Evolutionary conservation across 2,329 filamentous ascomycete species (phyloP).

Genomic region (Arthrobotrys sphaeroides): DNA sequence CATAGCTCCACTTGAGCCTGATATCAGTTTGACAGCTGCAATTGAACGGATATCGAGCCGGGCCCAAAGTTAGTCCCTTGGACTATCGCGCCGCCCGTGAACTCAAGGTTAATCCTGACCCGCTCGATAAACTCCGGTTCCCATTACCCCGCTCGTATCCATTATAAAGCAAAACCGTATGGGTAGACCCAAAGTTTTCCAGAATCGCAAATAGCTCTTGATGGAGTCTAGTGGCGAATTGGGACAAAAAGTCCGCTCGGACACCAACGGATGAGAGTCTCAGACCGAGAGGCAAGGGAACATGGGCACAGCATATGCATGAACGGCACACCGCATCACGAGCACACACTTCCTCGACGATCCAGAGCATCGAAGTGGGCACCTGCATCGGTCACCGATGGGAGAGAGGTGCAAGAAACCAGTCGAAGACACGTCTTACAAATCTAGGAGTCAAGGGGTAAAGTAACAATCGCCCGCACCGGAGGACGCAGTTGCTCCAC

Average conservation of each 20-base stretch:
- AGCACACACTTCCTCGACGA: not conserved
- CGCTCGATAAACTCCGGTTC: not conserved
- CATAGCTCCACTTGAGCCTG: not conserved
- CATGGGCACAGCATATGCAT: conserved; percentile 27
- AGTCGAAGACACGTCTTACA: conserved; percentile 25
- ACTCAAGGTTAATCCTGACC: not conserved
- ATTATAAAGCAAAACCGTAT: not conserved
- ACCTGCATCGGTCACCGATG: conserved; percentile 30
- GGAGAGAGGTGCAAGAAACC: not conserved
- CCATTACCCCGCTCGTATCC: not conserved
- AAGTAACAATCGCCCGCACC: not conserved
- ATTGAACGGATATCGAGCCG: not conserved
- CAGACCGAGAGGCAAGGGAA: not conserved
- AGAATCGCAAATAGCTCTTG: not conserved
- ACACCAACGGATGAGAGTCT: not conserved
- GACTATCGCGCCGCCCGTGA: not conserved
- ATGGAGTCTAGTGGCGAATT: not conserved
- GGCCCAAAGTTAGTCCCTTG: not conserved
- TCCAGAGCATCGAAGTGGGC: conserved; percentile 22
- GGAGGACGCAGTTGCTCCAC: not conserved
- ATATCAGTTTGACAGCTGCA: not conserved
- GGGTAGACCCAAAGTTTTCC: not conserved
- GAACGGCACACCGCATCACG: conserved; percentile 27
- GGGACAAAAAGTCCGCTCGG: not conserved
- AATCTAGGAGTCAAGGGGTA: conserved; percentile 42